phyloP scores from a whole-genome alignment of 2,329 filamentous ascomycete species.

The Diaporthe sp. region DNA sequence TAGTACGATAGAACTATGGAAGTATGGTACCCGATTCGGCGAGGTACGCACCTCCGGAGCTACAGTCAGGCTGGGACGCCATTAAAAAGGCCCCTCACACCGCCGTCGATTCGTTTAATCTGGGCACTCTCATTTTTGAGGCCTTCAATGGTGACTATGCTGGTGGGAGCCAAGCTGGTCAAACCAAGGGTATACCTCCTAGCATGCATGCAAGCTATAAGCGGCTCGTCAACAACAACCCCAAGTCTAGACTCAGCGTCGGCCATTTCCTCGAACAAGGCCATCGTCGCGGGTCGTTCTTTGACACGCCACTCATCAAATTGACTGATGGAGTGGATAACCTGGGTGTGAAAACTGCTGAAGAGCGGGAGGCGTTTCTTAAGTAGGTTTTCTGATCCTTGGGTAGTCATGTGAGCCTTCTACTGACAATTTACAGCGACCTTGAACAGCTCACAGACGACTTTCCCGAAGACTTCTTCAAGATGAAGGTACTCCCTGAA shows the following conservation, averaged over 20 bases:
- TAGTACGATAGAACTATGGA: constrained; percentile 77
- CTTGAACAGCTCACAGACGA: constrained; percentile 90
- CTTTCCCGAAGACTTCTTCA: constrained; percentile 98
- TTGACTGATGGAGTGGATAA: constrained; percentile 94
- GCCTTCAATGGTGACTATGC: constrained; percentile 89
- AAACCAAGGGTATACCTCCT: constrained; percentile 87
- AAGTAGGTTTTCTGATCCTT: constrained; percentile 58
- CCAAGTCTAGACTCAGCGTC: constrained; percentile 87
- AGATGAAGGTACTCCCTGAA: constrained; percentile 95
- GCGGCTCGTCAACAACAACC: constrained; percentile 87
- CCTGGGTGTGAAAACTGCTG: constrained; percentile 86
- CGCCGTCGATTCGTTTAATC: constrained; percentile 89
- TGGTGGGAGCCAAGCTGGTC: constrained; percentile 82
- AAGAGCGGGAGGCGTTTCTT: constrained; percentile 87
- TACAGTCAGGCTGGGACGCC: constrained; percentile 90
- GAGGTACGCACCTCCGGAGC: constrained; percentile 88
- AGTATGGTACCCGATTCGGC: constrained; percentile 87
- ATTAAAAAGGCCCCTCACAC: constrained; percentile 86
- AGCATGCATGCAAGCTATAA: constrained; percentile 94
- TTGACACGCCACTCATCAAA: constrained; percentile 92
- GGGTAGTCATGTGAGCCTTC: not conserved
- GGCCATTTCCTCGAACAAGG: constrained; percentile 93
- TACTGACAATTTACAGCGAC: constrained; percentile 65
- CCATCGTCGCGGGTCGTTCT: constrained; percentile 84
- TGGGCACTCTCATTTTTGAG: constrained; percentile 87